Evolutionary conservation across 176 grass and related monocot genomes (phyloP), one percentile per base, ranked within the genome.

Genomic region (Saccharum officinarum): DNA sequence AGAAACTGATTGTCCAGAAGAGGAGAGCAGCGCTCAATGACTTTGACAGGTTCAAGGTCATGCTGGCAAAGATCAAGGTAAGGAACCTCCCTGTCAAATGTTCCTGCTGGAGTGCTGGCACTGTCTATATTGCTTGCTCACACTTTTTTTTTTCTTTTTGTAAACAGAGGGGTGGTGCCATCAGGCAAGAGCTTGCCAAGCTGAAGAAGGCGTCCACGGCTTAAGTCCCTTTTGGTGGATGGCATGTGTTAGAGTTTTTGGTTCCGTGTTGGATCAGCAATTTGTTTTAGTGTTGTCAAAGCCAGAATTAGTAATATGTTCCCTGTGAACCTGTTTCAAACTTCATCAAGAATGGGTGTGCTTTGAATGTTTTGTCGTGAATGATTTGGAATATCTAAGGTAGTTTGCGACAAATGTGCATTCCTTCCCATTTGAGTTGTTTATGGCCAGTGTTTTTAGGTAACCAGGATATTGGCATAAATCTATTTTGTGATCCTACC

Each of bases 11-110:
- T 73, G 97, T 99, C 28, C 97, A 99, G 97, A 89, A 94, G 84
- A 99, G 84, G 90, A 96, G 97, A 77, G 94, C 97, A 54, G 47
- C 97, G 0, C 94, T 99, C 34, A 97, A 94, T 77, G 97, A 99
- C 60, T 94, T 99, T 36, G 92, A 99, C 70, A 92, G 94, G 89
- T 99, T 96, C 92, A 99, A 99, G 87, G 93, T 99, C 67, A 96
- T 99, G 97, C 67, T 99, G 66, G 97, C 92, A 0, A 96, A 79
- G 89, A 96, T 99, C 76, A 99, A 96, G 97, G 97, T 95, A 20
- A 59, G 54, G 20, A 59, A 59, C 20, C 7, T 59, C 54, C 7
- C 54, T 59, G 54, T 59, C 50, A 59, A 59, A 59, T n/a, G 20
- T 59, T 59, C 18, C 54, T n/a, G 20, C 10, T n/a, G n/a, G n/a